Evolutionary conservation across 202 grass and related monocot species (phyloP).

Genomic region (Digitaria exilis): DNA sequence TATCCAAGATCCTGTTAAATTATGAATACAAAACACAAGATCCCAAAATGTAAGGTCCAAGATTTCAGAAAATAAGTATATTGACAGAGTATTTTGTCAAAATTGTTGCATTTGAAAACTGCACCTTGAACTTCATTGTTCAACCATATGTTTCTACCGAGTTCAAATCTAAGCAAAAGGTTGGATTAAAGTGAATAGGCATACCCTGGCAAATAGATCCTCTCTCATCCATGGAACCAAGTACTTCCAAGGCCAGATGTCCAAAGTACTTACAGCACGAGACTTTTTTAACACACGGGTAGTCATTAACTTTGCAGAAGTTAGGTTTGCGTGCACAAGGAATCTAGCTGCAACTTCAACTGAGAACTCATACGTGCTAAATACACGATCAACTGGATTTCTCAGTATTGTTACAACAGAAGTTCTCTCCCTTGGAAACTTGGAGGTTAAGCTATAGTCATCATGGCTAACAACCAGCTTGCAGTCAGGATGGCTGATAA

Average conservation of each 20-base stretch:
- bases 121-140: background rate
- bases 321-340: slow-evolving; percentile 82
- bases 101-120: background rate
- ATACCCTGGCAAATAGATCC: slow-evolving; percentile 88
- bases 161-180: slow-evolving; percentile 1
- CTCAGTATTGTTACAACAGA: slow-evolving; percentile 92
- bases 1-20: background rate
- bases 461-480: slow-evolving; percentile 91
- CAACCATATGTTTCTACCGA: slow-evolving; percentile 11
- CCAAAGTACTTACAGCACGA: slow-evolving; percentile 73
- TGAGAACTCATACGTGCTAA: slow-evolving; percentile 94
- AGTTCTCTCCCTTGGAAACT: slow-evolving; percentile 80
- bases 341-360: slow-evolving; percentile 96
- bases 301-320: slow-evolving; percentile 79
- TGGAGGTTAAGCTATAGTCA: slow-evolving; percentile 96
- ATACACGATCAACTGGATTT: slow-evolving; percentile 88
- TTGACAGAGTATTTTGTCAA: background rate
- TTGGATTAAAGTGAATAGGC: slow-evolving; percentile 15
- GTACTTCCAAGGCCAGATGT: slow-evolving; percentile 99
- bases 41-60: slow-evolving; percentile 1
- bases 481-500: slow-evolving; percentile 87
- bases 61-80: background rate
- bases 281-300: slow-evolving; percentile 54
- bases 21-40: slow-evolving; percentile 9
- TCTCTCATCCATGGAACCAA: slow-evolving; percentile 98